Conservation (phyloP, 225 moss, liverwort and hornwort species). For the Bryoerythrophyllum caledonicum region DNA sequence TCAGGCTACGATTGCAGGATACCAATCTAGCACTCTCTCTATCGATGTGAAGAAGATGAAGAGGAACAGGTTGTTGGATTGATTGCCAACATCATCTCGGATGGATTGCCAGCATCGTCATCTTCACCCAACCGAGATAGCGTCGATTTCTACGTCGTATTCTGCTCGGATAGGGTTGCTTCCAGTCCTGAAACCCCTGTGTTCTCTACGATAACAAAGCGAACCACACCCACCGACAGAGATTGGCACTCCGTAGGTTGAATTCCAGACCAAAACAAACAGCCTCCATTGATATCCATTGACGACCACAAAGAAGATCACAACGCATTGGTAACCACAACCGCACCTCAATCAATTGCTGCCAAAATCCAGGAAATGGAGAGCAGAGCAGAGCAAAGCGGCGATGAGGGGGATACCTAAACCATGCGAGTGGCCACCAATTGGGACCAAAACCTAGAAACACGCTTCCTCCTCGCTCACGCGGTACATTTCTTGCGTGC, state of each 20-base stretch:
- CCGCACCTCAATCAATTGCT: not conserved
- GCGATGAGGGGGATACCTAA: conserved; percentile 13
- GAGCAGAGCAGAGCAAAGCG: not conserved
- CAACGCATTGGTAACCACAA: not conserved
- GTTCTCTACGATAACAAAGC: not conserved
- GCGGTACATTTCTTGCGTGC: conserved; percentile 24
- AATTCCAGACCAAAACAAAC: not conserved
- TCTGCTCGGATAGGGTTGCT: not conserved
- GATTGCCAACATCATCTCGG: not conserved
- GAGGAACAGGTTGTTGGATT: not conserved
- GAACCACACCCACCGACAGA: not conserved
- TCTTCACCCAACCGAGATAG: not conserved
- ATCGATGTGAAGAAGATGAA: not conserved
- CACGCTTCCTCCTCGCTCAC: conserved; percentile 10
- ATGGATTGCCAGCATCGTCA: not conserved
- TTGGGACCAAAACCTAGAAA: conserved; percentile 11
- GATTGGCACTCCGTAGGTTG: not conserved
- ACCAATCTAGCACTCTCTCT: not conserved
- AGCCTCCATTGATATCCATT: not conserved
- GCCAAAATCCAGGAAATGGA: not conserved
- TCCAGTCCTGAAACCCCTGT: not conserved
- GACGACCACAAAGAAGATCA: not conserved
- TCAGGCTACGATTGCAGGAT: not conserved
- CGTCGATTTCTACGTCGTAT: not conserved
- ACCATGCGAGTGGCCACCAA: conserved; percentile 3